These are phyloP conservation scores for Ascochyta rabiei DNA, from an alignment of 2,329 filamentous ascomycete species.

Conservation along the genomic window DNA sequence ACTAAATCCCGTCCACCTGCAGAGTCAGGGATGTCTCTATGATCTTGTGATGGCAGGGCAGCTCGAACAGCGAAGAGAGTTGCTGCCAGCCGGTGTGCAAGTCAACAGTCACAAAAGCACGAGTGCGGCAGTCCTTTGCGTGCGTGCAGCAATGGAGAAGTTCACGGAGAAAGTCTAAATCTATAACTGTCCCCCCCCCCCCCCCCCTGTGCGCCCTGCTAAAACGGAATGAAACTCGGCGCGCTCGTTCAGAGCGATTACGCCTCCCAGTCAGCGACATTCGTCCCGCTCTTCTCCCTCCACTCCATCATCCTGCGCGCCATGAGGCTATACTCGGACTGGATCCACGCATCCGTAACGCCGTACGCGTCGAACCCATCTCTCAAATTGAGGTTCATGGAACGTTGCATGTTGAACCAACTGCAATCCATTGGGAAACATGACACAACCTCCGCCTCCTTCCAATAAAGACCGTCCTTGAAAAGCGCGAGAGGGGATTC, in stretches of 20 bases:
- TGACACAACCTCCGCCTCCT: neutral
- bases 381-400: conserved; percentile 10
- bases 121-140: too few relatives aligned
- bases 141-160: too few relatives aligned
- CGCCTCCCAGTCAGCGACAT: neutral
- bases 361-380: conserved; percentile 12
- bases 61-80: too few relatives aligned
- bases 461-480: conserved; percentile 7
- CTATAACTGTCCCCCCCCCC: too few relatives aligned
- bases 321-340: conserved; percentile 8
- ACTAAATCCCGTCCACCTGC: too few relatives aligned
- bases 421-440: conserved; percentile 6
- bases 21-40: too few relatives aligned
- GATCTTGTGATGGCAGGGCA: too few relatives aligned
- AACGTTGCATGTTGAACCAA: conserved; percentile 18
- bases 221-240: too few relatives aligned
- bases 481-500: neutral
- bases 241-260: neutral
- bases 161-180: too few relatives aligned
- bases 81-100: too few relatives aligned
- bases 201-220: too few relatives aligned
- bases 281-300: neutral
- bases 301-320: conserved; percentile 8
- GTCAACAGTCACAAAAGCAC: too few relatives aligned
- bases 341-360: conserved; percentile 15